These are phyloP conservation scores for Venturiaceae sp. DNA, from an alignment of 2,329 filamentous ascomycete species.

Conservation along the genomic window DNA sequence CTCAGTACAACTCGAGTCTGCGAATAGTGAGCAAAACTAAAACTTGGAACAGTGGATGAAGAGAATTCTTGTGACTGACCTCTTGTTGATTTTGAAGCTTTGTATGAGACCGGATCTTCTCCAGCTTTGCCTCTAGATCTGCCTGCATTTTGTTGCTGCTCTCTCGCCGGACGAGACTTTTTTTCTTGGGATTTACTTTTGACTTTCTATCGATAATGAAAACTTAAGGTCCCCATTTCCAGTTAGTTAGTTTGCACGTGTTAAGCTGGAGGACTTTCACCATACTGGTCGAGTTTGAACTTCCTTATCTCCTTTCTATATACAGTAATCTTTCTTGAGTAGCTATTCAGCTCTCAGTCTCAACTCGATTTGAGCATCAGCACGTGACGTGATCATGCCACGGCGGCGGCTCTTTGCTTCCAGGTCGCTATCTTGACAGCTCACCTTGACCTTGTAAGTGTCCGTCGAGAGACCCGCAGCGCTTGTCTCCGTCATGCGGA, in stretches of 20 bases:
- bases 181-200: not conserved
- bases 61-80: slow-evolving; percentile 39
- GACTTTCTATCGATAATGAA: too few relatives aligned
- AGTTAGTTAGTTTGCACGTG: too few relatives aligned
- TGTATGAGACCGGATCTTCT: slow-evolving; percentile 86
- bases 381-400: too few relatives aligned
- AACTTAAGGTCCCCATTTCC: too few relatives aligned
- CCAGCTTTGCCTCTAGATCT: slow-evolving; percentile 77
- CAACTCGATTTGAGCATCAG: too few relatives aligned
- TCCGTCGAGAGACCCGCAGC: not conserved
- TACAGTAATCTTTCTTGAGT: too few relatives aligned
- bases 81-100: slow-evolving; percentile 93
- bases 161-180: not conserved
- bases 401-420: too few relatives aligned
- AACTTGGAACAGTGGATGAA: not conserved
- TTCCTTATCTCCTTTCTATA: too few relatives aligned
- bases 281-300: too few relatives aligned
- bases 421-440: too few relatives aligned
- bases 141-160: not conserved
- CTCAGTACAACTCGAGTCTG: slow-evolving; percentile 79
- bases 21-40: slow-evolving; percentile 2
- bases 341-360: too few relatives aligned
- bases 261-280: too few relatives aligned
- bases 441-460: not conserved
- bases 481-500: not conserved